Evolutionary conservation across 2,329 filamentous ascomycete species (phyloP).

Genomic region (Epichloe uncinata): DNA sequence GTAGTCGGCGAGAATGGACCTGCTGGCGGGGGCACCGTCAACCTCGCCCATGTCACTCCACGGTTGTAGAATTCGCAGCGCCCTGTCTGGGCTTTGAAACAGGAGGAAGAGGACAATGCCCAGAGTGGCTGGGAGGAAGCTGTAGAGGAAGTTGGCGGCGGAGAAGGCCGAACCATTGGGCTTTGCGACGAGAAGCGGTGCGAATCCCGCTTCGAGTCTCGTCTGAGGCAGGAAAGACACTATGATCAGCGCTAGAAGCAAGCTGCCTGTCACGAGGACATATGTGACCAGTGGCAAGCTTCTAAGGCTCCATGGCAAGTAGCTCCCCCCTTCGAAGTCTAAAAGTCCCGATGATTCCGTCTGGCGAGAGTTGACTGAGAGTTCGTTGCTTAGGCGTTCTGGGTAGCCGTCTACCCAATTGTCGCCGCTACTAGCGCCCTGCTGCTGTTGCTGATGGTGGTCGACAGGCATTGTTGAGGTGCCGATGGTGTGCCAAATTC

Average conservation of each 20-base stretch:
- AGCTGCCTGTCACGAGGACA: slow-evolving; percentile 42
- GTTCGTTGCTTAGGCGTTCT: slow-evolving; percentile 14
- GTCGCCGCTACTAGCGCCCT: background rate
- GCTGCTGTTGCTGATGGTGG: slow-evolving; percentile 4
- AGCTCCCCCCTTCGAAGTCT: slow-evolving; percentile 33
- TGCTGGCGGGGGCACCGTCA: slow-evolving; percentile 47
- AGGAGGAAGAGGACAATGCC: slow-evolving; percentile 54
- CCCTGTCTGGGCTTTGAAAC: slow-evolving; percentile 53
- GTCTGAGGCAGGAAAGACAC: slow-evolving; percentile 65
- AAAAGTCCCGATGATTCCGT: slow-evolving; percentile 12
- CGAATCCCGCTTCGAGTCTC: slow-evolving; percentile 55
- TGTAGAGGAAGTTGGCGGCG: slow-evolving; percentile 76
- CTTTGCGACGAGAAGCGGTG: slow-evolving; percentile 49
- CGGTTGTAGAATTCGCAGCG: slow-evolving; percentile 52
- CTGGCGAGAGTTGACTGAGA: slow-evolving; percentile 18
- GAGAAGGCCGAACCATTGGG: slow-evolving; percentile 59
- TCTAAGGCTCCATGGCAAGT: slow-evolving; percentile 66
- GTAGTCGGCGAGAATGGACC: slow-evolving; percentile 58
- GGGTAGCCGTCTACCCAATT: background rate
- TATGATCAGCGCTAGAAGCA: slow-evolving; percentile 59
- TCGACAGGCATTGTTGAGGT: slow-evolving; percentile 22
- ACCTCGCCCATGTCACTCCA: slow-evolving; percentile 48
- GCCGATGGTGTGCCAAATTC: slow-evolving; percentile 70
- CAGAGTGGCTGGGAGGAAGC: slow-evolving; percentile 56
- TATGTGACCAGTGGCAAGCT: slow-evolving; percentile 53